A percentile compares a stretch with the other conserved stretches of the same genome.
Evolutionary conservation across 345 rosid species (phyloP).

Genomic region (Boechera retrofracta): DNA sequence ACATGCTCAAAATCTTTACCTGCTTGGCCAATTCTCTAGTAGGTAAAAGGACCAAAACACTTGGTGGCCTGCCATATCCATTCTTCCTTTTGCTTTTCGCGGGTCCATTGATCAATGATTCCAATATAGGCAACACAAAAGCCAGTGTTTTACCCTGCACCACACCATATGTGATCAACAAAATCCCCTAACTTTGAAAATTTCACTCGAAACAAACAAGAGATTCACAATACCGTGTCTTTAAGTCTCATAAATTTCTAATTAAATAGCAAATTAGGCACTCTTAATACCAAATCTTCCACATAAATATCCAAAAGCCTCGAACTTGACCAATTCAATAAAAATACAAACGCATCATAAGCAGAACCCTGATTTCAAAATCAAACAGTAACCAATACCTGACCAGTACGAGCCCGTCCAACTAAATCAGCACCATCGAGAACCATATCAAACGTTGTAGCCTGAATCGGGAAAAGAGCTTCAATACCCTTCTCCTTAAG

Average conservation of each 20-base stretch:
- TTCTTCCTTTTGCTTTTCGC: conserved; percentile 63
- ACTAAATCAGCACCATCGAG: conserved; percentile 85
- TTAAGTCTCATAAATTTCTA: neutral
- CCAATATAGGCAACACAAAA: conserved; percentile 93
- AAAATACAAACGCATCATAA: neutral
- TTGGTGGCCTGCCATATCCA: conserved; percentile 84
- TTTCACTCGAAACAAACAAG: neutral
- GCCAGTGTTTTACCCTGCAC: conserved; percentile 95
- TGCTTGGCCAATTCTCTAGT: conserved; percentile 95
- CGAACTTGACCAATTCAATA: neutral
- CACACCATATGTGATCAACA: conserved; percentile 31
- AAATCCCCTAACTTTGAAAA: neutral
- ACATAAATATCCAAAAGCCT: neutral
- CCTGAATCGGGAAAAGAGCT: conserved; percentile 89
- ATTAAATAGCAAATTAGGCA: neutral
- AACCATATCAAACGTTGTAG: conserved; percentile 74
- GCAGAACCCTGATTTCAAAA: neutral
- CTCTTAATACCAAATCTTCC: neutral
- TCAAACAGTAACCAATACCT: conserved; percentile 50
- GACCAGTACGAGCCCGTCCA: conserved; percentile 97
- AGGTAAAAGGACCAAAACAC: conserved; percentile 90
- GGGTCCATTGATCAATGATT: conserved; percentile 78
- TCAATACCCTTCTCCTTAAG: conserved; percentile 79
- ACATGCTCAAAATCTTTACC: conserved; percentile 47
- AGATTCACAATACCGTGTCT: neutral